phyloP scores from a whole-genome alignment of 2,329 filamentous ascomycete genomes.

The Fusarium sp. region DNA sequence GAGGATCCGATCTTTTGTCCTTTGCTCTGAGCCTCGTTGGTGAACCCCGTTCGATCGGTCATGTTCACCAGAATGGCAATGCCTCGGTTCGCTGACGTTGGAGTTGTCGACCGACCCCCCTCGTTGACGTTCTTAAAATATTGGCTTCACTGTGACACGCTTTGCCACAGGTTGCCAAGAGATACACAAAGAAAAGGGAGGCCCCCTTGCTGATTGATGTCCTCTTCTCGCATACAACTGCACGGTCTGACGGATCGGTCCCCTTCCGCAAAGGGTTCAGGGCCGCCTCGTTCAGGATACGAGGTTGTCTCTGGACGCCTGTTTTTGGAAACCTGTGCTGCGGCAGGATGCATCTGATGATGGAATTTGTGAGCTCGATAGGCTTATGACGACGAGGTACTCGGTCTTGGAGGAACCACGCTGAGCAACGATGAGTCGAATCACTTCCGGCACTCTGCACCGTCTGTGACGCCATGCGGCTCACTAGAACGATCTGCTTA shows the following conservation, averaged over 20 bases:
- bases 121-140: not conserved
- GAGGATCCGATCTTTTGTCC: not conserved
- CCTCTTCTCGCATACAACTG: not conserved
- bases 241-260: conserved; percentile 12
- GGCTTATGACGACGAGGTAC: conserved; percentile 6
- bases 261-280: conserved; percentile 12
- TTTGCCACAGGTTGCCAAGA: not conserved
- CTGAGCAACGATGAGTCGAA: conserved; percentile 28
- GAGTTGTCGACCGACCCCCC: not conserved
- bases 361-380: not conserved
- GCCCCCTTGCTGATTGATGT: not conserved
- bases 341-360: conserved; percentile 16
- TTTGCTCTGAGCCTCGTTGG: conserved; percentile 1
- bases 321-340: not conserved
- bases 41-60: not conserved
- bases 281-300: not conserved
- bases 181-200: conserved; percentile 6
- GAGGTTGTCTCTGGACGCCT: not conserved
- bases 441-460: conserved; percentile 9
- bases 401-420: conserved; percentile 1
- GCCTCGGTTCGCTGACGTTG: conserved; percentile 6
- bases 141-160: conserved; percentile 15
- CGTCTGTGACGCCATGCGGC: conserved; percentile 20
- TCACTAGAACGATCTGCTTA: not conserved
- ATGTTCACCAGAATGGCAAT: not conserved